Evolutionary conservation across 139 green algal genomes (phyloP).

Genomic region (Nannochloris sp.): DNA sequence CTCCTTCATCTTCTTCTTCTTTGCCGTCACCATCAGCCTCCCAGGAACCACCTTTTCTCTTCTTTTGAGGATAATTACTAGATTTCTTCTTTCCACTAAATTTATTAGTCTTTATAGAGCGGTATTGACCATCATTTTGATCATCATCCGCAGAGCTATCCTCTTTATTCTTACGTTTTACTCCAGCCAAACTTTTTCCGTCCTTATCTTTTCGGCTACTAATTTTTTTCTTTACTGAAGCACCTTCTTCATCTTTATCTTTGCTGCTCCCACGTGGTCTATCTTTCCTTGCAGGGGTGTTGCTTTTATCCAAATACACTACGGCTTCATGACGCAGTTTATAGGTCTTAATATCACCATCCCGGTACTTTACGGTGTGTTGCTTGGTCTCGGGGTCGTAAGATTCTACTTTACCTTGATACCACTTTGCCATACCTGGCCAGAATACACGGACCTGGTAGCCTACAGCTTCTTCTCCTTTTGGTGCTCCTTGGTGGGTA

Average conservation of each 20-base stretch:
- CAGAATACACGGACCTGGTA: slow-evolving; percentile 44
- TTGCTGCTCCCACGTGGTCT: background rate
- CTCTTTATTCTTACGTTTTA: too few species aligned
- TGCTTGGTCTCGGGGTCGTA: slow-evolving; percentile 31
- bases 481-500: slow-evolving; percentile 9
- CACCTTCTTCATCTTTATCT: slow-evolving; percentile 2
- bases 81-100: too few species aligned
- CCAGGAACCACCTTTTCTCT: too few species aligned
- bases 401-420: slow-evolving; percentile 37
- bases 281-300: background rate
- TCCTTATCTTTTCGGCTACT: background rate
- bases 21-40: background rate
- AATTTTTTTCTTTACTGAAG: slow-evolving; percentile 2
- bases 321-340: slow-evolving; percentile 49
- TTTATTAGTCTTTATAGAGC: too few species aligned
- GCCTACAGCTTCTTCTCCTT: slow-evolving; percentile 26
- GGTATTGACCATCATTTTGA: too few species aligned
- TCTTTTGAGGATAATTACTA: too few species aligned
- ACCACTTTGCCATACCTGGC: slow-evolving; percentile 55
- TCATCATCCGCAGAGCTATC: too few species aligned
- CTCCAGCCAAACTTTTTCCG: background rate
- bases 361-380: slow-evolving; percentile 49
- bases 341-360: slow-evolving; percentile 46
- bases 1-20: slow-evolving; percentile 1
- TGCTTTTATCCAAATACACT: slow-evolving; percentile 12